Percentiles rank a stretch among this genome's conserved stretches.
Evolutionary conservation across 371 early-diverging fungal genomes (phyloP).

Genomic region (Saksenaea oblongispora): DNA sequence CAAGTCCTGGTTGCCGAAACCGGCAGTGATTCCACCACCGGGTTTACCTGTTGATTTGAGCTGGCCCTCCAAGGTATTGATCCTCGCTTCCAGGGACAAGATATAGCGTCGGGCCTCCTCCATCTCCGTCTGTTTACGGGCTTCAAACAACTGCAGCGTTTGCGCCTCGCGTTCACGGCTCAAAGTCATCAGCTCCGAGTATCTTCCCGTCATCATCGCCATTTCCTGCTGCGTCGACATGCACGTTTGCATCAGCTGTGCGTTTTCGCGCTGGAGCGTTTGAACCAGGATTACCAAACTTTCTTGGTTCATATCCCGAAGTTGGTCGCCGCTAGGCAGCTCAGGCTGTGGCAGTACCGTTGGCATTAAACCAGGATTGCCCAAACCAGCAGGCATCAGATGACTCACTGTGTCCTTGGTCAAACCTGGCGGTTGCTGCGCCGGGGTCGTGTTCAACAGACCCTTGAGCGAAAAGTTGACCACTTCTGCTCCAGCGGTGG

Average conservation of each 20-base stretch:
- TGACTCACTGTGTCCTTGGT: not conserved
- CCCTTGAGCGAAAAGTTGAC: not conserved
- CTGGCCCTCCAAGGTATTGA: slow-evolving; percentile 17
- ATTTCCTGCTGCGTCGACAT: slow-evolving; percentile 52
- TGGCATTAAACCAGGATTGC: not conserved
- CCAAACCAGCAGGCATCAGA: not conserved
- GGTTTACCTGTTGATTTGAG: slow-evolving; percentile 6
- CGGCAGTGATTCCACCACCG: slow-evolving; percentile 15
- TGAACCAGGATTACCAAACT: slow-evolving; percentile 33
- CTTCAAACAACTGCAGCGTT: slow-evolving; percentile 14
- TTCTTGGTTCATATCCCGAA: slow-evolving; percentile 15
- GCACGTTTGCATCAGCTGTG: slow-evolving; percentile 37
- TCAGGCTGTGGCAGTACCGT: not conserved
- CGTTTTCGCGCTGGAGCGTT: slow-evolving; percentile 43
- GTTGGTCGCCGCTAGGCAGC: not conserved
- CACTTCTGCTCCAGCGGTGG: not conserved
- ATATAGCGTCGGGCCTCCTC: slow-evolving; percentile 49
- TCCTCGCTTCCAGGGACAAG: slow-evolving; percentile 35
- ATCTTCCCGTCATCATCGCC: slow-evolving; percentile 38
- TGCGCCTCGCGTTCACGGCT: slow-evolving; percentile 48
- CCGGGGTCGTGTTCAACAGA: not conserved
- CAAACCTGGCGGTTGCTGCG: not conserved
- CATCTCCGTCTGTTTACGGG: slow-evolving; percentile 49
- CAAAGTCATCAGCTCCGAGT: slow-evolving; percentile 39
- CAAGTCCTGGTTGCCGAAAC: slow-evolving; percentile 26